Evolutionary conservation across 2,329 filamentous ascomycete genomes (phyloP).

Genomic region (Annulohypoxylon truncatum): DNA sequence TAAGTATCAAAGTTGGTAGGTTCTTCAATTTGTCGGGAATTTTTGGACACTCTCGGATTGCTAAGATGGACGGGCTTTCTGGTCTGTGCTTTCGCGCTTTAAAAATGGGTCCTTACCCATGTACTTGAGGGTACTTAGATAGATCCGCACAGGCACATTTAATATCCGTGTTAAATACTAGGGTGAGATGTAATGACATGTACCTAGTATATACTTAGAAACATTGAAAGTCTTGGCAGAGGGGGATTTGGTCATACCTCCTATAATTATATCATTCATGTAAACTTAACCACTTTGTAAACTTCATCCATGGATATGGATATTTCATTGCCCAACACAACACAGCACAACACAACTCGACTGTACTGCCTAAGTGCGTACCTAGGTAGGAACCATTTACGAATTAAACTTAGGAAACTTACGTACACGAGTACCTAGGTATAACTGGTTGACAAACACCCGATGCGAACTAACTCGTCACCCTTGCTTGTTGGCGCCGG

Average conservation of each 20-base stretch:
- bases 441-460: neutral
- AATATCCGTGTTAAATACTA: neutral
- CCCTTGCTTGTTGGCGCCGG: constrained; percentile 2
- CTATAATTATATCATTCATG: neutral
- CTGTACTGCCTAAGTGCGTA: too few species aligned
- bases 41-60: constrained; percentile 13
- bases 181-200: neutral
- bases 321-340: too few species aligned
- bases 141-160: neutral
- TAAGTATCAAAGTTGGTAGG: neutral
- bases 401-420: too few species aligned
- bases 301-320: too few species aligned
- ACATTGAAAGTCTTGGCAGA: constrained; percentile 6
- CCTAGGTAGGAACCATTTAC: neutral
- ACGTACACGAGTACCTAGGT: too few species aligned
- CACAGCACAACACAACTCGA: too few species aligned
- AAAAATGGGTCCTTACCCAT: constrained; percentile 6
- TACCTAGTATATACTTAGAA: neutral
- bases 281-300: neutral
- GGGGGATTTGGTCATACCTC: neutral
- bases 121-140: neutral
- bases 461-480: neutral
- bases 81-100: neutral
- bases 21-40: constrained; percentile 10
- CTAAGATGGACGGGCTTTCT: neutral